Evolutionary conservation across 257 asterid species (phyloP), one percentile per base, ranked within the genome.

Genomic region (Solanum acaule): DNA sequence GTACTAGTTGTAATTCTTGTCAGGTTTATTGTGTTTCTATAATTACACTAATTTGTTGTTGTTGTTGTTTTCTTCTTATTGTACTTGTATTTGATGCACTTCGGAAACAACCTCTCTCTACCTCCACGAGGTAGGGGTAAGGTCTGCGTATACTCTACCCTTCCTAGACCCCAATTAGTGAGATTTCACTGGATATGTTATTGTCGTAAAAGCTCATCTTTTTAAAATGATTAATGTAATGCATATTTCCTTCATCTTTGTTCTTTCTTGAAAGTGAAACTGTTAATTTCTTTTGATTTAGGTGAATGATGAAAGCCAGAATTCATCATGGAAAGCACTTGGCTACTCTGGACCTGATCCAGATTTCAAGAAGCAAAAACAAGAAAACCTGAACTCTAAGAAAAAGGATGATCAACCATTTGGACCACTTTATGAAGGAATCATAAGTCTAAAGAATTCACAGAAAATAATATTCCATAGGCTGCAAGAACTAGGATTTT

Each of bases 341-440:
- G 99, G 96, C 87, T 96, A 96, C 67, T 18, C 88, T 72, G 96
- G 98, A 89, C 96, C 98, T 11, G 98, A 95, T 86, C 94, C 94
- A 25, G 91, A 83, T 86, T 31, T 75, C 46, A 75, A 22, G 29
- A 52, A 22, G 59, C 52, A 56, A 61, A 89, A 84, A 65, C 70
- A 25, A 88, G 85, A 82, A 76, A 78, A 72, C 25, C 71, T 59
- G 56, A 35, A 91, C 79, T 13, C 38, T 3, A 77, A 77, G 3
- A 3, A 77, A 77, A 40, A 37, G 61, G 81, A 85, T 42, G 63
- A 85, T 37, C 79, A 92, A 87, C 40, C 88, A 42, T 84, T 88
- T 73, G 97, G 94, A 87, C 96, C 95, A 6, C 94, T 96, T 5
- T 8, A 89, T 88, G 87, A 82, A 29, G 98, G 98, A 73, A 89